A percentile compares a stretch with the other conserved stretches of the same genome.
These are phyloP conservation scores for Batrachochytrium dendrobatidis DNA, from an alignment of 371 early-diverging fungal genomes.

Conservation along the genomic window DNA sequence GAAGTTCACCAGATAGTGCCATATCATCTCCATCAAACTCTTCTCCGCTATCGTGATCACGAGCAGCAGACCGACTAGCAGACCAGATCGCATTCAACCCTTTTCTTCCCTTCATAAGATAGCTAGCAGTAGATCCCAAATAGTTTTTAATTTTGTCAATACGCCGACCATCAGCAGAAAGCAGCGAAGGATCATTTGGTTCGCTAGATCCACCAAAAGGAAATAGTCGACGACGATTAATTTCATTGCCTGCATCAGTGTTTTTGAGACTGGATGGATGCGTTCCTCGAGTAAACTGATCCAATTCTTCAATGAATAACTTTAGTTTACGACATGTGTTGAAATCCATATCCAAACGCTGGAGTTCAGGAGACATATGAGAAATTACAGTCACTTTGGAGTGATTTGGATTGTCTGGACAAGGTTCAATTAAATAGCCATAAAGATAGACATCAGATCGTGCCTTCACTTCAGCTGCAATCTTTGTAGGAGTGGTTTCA, in stretches of 20 bases:
- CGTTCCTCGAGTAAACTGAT: neutral
- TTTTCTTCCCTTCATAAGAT: constrained; percentile 17
- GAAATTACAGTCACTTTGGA: constrained; percentile 31
- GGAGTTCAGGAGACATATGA: constrained; percentile 29
- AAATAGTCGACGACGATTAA: constrained; percentile 10
- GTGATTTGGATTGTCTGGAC: constrained; percentile 12
- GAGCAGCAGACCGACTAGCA: too few species aligned
- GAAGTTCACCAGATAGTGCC: too few species aligned
- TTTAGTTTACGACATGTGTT: constrained; percentile 31
- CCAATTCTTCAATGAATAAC: constrained; percentile 41
- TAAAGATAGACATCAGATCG: constrained; percentile 23
- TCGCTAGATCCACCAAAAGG: neutral
- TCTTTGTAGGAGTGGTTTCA: too few species aligned
- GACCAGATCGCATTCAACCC: constrained; percentile 7
- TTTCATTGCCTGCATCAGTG: constrained; percentile 1
- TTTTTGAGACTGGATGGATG: too few species aligned
- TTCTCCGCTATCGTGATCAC: too few species aligned
- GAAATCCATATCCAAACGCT: constrained; percentile 29
- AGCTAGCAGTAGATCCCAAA: constrained; percentile 19
- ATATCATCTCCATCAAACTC: too few species aligned
- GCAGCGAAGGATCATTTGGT: neutral
- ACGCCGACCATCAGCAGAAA: constrained; percentile 7
- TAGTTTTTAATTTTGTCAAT: constrained; percentile 26
- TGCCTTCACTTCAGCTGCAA: too few species aligned
- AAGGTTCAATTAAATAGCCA: constrained; percentile 33